A percentile compares a stretch with the other conserved stretches of the same genome.
Evolutionary conservation across 306 rosid species (phyloP).

Genomic region (Begonia loranthoides): DNA sequence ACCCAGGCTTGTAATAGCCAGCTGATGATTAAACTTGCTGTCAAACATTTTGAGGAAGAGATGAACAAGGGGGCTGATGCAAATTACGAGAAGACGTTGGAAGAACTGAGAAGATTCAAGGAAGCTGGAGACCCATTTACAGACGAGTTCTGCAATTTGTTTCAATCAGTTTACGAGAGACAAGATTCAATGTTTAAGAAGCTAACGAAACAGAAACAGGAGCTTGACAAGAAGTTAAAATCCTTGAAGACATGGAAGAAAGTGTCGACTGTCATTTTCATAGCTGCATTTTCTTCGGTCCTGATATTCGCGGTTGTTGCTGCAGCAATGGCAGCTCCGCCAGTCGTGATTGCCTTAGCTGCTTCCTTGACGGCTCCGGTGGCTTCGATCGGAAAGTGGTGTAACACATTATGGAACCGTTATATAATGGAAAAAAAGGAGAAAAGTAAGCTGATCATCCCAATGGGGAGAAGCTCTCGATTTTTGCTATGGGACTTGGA

Average conservation of each 20-base stretch:
- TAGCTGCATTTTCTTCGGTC: conserved; percentile 73
- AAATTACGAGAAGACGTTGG: too few relatives aligned
- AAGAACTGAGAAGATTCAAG: too few relatives aligned
- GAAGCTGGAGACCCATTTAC: too few relatives aligned
- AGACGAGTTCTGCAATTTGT: too few relatives aligned
- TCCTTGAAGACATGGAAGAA: conserved; percentile 63
- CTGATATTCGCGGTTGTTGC: conserved; percentile 86
- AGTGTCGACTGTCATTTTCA: conserved; percentile 66
- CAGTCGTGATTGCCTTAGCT: conserved; percentile 75
- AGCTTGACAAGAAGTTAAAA: conserved; percentile 71
- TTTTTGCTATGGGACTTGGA: conserved; percentile 78
- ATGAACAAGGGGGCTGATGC: too few relatives aligned
- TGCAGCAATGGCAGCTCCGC: conserved; percentile 77
- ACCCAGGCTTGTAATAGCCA: too few relatives aligned
- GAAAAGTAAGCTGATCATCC: conserved; percentile 57
- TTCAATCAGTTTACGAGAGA: too few relatives aligned
- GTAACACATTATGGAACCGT: conserved; percentile 72
- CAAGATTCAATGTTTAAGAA: conserved; percentile 49
- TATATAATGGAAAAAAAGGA: conserved; percentile 66
- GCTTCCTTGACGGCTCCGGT: conserved; percentile 66
- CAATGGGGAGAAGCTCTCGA: conserved; percentile 69
- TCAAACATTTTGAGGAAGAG: too few relatives aligned
- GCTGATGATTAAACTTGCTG: too few relatives aligned
- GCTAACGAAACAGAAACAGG: conserved; percentile 38
- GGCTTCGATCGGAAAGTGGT: conserved; percentile 92